These are phyloP conservation scores for Cajanus cajan DNA, from an alignment of 306 rosid species.

Conservation along the genomic window DNA sequence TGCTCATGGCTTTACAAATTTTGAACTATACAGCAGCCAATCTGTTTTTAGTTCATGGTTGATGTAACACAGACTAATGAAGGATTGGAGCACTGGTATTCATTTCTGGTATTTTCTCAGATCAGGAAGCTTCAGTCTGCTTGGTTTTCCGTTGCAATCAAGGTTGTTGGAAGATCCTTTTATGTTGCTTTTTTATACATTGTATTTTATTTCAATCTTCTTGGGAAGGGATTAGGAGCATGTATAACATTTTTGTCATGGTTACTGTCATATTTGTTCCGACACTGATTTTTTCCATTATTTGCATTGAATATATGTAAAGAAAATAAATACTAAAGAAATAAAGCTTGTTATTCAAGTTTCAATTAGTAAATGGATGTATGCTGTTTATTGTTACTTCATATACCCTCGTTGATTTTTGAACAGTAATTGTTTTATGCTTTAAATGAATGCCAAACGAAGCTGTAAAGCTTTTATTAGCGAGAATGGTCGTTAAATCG, in stretches of 20 bases:
- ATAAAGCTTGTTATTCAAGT: not conserved
- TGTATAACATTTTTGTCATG: constrained; percentile 15
- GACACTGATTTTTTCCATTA: not conserved
- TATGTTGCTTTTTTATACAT: constrained; percentile 13
- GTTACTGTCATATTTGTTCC: constrained; percentile 16
- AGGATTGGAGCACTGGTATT: constrained; percentile 22
- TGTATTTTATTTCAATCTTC: constrained; percentile 13
- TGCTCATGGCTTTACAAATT: not conserved
- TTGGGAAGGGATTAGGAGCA: constrained; percentile 17
- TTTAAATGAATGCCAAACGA: not conserved
- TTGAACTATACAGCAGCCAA: constrained; percentile 13
- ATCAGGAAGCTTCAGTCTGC: constrained; percentile 11
- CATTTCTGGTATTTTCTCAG: constrained; percentile 17
- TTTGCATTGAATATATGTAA: constrained; percentile 17
- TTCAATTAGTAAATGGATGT: not conserved
- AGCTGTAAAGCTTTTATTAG: not conserved
- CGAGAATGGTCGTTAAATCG: too few species aligned
- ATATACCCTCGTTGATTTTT: not conserved
- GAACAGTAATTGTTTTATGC: not conserved
- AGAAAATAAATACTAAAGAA: constrained; percentile 36
- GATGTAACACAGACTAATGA: constrained; percentile 18
- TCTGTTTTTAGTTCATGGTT: constrained; percentile 31
- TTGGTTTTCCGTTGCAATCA: constrained; percentile 2
- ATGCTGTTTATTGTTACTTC: not conserved
- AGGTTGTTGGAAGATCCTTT: not conserved